A percentile compares a stretch with the other conserved stretches of the same genome.
Evolutionary conservation across 176 grass and related monocot genomes (phyloP).

Genomic region (Avena insularis): DNA sequence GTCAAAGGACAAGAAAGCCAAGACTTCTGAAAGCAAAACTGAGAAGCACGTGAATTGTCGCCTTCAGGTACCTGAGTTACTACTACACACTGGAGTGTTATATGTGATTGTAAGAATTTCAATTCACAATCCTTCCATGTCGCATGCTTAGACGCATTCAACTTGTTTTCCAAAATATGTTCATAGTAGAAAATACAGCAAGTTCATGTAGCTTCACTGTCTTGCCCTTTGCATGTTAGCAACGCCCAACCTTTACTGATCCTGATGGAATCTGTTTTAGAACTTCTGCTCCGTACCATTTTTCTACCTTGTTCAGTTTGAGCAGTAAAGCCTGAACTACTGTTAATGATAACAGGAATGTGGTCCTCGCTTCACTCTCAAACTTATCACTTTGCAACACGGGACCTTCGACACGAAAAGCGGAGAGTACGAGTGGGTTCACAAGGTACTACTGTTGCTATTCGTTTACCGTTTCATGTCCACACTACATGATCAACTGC

Average conservation of each 20-base stretch:
- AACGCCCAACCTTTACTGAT: too few relatives aligned
- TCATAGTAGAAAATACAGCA: neutral
- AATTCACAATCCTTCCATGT: neutral
- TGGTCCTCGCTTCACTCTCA: conserved; percentile 85
- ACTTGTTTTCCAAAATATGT: neutral
- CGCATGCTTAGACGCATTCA: neutral
- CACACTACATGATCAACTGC: neutral
- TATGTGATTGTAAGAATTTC: neutral
- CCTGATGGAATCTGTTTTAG: too few relatives aligned
- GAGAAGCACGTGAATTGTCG: conserved; percentile 74
- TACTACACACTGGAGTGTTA: neutral
- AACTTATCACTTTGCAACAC: conserved; percentile 82
- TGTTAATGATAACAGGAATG: conserved; percentile 47
- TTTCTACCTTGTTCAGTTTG: too few relatives aligned
- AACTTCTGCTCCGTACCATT: too few relatives aligned
- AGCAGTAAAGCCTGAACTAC: too few relatives aligned
- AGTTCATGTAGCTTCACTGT: neutral
- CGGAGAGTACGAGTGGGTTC: conserved; percentile 95
- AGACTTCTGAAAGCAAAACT: conserved; percentile 66
- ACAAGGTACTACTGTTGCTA: conserved; percentile 65
- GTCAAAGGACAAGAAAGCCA: conserved; percentile 68
- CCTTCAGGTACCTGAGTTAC: conserved; percentile 73
- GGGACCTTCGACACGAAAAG: conserved; percentile 90
- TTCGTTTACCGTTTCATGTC: conserved; percentile 17
- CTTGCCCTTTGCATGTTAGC: neutral